Evolutionary conservation across 164 flowering plant species (phyloP).

Genomic region (Brasenia schreberi): DNA sequence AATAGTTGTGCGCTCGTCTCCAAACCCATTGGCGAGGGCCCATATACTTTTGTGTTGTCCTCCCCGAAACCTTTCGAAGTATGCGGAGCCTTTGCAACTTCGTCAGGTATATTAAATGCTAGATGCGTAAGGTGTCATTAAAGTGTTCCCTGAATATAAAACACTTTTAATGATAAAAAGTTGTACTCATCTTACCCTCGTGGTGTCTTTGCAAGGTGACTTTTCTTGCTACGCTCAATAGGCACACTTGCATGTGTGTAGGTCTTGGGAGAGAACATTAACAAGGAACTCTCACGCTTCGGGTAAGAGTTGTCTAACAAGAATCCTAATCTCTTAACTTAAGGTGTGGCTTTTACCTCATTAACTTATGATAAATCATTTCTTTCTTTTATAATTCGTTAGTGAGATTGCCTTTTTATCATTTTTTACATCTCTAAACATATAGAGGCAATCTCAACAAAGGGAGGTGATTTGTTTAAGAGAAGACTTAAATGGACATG

Average conservation of each 20-base stretch:
- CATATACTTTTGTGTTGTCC: too few species aligned
- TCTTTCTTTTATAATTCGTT: neutral
- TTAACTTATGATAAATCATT: neutral
- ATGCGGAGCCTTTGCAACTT: too few species aligned
- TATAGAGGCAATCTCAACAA: conserved; percentile 67
- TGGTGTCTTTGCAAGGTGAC: too few species aligned
- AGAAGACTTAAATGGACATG: too few species aligned
- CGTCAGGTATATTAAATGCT: too few species aligned
- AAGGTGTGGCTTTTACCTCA: neutral
- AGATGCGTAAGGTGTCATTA: too few species aligned
- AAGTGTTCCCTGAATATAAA: too few species aligned
- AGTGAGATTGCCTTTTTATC: neutral
- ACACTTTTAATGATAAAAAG: too few species aligned
- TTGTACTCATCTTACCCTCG: too few species aligned
- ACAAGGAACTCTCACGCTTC: conserved; percentile 60
- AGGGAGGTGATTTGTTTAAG: too few species aligned
- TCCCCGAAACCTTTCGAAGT: too few species aligned
- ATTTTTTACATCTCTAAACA: conserved; percentile 44
- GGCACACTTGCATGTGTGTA: conserved; percentile 4
- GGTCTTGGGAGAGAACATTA: conserved; percentile 76
- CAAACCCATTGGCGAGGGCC: conserved; percentile 45
- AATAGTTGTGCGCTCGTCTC: conserved; percentile 18
- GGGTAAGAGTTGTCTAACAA: conserved; percentile 42
- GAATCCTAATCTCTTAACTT: conserved; percentile 39
- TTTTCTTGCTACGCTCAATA: neutral